phyloP scores from a whole-genome alignment of 371 early-diverging fungal species.

The Circinella umbellata region DNA sequence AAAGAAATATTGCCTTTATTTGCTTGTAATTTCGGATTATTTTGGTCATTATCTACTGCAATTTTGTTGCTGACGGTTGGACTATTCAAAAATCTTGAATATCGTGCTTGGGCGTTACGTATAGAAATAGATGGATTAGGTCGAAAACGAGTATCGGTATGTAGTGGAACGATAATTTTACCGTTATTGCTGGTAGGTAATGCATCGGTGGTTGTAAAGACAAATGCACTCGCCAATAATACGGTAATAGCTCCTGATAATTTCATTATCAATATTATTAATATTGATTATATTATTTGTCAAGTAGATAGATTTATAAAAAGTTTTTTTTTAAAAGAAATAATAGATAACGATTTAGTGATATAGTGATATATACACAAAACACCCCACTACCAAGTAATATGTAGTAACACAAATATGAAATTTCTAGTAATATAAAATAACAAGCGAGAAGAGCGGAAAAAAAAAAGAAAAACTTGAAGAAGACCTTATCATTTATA shows the following conservation, averaged over 20 bases:
- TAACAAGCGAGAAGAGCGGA: no score
- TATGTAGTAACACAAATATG: no score
- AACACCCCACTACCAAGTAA: no score
- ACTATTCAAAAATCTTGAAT: constrained; percentile 5
- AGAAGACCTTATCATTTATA: no score
- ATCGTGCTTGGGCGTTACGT: constrained; percentile 16
- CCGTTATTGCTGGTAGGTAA: background rate
- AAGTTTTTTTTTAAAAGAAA: no score
- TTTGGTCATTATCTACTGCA: background rate
- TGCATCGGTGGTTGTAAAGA: background rate
- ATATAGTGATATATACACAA: no score
- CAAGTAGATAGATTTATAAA: no score
- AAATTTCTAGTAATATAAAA: no score
- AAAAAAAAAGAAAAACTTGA: no score
- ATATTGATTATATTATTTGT: no score
- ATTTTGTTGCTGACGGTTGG: background rate
- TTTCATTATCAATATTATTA: constrained; percentile 1
- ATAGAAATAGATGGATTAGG: constrained; percentile 16
- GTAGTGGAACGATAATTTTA: constrained; percentile 1
- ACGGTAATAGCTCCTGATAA: background rate
- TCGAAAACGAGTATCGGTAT: constrained; percentile 22
- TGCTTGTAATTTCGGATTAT: background rate
- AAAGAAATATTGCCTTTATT: background rate
- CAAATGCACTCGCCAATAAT: background rate
- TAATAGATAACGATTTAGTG: no score